These are phyloP conservation scores for Aspergillus sp. DNA, from an alignment of 2,329 filamentous ascomycete genomes.

Conservation along the genomic window DNA sequence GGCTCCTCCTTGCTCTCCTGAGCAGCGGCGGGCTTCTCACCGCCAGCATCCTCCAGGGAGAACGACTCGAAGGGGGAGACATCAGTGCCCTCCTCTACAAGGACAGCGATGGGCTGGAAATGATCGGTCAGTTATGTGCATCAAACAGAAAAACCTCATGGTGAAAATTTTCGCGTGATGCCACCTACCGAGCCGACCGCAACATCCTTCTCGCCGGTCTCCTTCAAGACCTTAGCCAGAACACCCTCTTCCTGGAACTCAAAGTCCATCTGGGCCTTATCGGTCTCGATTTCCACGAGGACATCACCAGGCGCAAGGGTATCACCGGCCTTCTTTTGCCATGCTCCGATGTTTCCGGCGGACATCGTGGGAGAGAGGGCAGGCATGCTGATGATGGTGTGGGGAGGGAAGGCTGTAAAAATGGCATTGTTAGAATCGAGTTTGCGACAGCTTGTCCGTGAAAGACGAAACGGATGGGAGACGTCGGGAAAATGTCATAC, in stretches of 20 bases:
- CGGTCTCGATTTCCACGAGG: slow-evolving; percentile 96
- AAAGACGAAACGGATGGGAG: slow-evolving; percentile 1
- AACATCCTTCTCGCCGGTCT: slow-evolving; percentile 90
- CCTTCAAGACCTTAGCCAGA: slow-evolving; percentile 89
- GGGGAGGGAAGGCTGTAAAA: slow-evolving; percentile 78
- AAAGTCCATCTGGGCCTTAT: slow-evolving; percentile 99
- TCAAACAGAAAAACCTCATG: slow-evolving; percentile 2
- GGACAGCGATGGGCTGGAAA: slow-evolving; percentile 83
- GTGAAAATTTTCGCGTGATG: slow-evolving; percentile 15
- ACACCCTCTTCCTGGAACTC: slow-evolving; percentile 98
- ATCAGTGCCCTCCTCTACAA: slow-evolving; percentile 89
- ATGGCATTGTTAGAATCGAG: slow-evolving; percentile 20
- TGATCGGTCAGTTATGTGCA: slow-evolving; percentile 22
- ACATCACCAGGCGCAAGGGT: slow-evolving; percentile 86
- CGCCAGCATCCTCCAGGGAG: slow-evolving; percentile 84
- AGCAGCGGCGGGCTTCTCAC: slow-evolving; percentile 64
- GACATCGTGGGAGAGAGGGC: slow-evolving; percentile 98
- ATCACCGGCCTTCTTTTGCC: slow-evolving; percentile 98
- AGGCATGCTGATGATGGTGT: slow-evolving; percentile 96
- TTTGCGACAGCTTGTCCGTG: slow-evolving; percentile 4
- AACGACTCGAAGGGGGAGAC: slow-evolving; percentile 86
- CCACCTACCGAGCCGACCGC: slow-evolving; percentile 85
- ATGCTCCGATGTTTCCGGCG: slow-evolving; percentile 89
- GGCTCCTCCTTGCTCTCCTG: slow-evolving; percentile 62
- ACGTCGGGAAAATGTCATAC: slow-evolving; percentile 41